Conservation (phyloP, 139 green algal genomes). For the Trebouxia sp. region DNA sequence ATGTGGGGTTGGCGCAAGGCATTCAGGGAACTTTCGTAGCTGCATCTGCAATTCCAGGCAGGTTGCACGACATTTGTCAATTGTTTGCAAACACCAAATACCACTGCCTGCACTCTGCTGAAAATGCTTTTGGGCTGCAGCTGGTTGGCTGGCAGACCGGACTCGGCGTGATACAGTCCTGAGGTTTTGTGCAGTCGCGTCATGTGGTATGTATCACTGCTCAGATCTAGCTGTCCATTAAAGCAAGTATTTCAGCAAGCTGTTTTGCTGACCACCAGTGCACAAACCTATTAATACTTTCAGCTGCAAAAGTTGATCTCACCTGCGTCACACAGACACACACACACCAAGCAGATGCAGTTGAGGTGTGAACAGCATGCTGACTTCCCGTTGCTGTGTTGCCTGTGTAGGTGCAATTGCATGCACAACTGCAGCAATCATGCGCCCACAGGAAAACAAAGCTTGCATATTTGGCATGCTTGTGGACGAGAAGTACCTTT, state of each 20-base stretch:
- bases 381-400: neutral
- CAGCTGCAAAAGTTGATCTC: too few species aligned
- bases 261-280: too few species aligned
- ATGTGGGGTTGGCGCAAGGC: constrained; percentile 5
- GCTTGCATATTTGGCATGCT: neutral
- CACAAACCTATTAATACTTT: too few species aligned
- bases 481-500: constrained; percentile 11
- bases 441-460: constrained; percentile 1
- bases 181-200: constrained; percentile 8
- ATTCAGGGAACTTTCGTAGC: constrained; percentile 14
- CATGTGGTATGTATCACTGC: constrained; percentile 3
- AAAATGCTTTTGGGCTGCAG: too few species aligned
- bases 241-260: too few species aligned
- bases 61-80: too few species aligned
- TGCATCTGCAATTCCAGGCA: constrained; percentile 14
- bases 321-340: too few species aligned
- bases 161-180: neutral
- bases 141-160: constrained; percentile 9
- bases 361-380: too few species aligned
- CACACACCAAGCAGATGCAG: too few species aligned
- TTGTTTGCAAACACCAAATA: too few species aligned
- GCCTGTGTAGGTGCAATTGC: constrained; percentile 12
- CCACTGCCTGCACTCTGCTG: too few species aligned
- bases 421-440: constrained; percentile 10
- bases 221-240: too few species aligned